Percentiles rank a stretch among this genome's conserved stretches.
These are phyloP conservation scores for Smittium culicis DNA, from an alignment of 371 early-diverging fungal species.

Conservation along the genomic window DNA sequence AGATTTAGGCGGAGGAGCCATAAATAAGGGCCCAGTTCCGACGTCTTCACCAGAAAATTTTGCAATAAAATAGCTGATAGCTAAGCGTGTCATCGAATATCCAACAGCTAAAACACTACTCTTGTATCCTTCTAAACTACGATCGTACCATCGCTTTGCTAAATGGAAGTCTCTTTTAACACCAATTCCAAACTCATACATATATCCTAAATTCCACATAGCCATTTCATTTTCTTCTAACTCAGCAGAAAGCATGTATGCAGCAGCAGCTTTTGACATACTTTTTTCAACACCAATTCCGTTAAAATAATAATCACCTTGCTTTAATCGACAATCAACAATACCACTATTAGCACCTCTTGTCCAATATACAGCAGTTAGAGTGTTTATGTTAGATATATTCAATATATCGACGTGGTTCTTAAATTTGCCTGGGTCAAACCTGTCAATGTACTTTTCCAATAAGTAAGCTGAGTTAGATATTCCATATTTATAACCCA, in stretches of 20 bases:
- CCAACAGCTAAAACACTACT: constrained; percentile 67
- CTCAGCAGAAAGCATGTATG: constrained; percentile 81
- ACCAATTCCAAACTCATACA: constrained; percentile 93
- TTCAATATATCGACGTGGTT: neutral
- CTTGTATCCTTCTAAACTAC: constrained; percentile 53
- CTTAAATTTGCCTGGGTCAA: neutral
- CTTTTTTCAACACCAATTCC: constrained; percentile 64
- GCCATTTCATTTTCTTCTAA: constrained; percentile 63
- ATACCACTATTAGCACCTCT: constrained; percentile 91
- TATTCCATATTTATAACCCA: constrained; percentile 69
- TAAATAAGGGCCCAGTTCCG: constrained; percentile 29
- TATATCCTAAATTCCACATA: constrained; percentile 93
- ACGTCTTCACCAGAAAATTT: constrained; percentile 44
- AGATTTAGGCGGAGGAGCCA: constrained; percentile 18
- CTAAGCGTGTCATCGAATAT: constrained; percentile 57
- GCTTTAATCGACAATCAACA: constrained; percentile 74
- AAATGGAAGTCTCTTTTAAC: constrained; percentile 76
- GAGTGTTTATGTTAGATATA: neutral
- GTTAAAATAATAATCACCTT: constrained; percentile 84
- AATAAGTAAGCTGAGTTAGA: constrained; percentile 79
- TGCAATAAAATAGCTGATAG: constrained; percentile 50
- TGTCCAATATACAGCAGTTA: constrained; percentile 66
- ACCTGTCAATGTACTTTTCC: constrained; percentile 35
- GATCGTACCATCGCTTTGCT: constrained; percentile 85
- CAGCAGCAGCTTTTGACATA: constrained; percentile 62